Evolutionary conservation across 768 basidiomycete species (phyloP), one percentile per base, ranked within the genome.

Genomic region (Russula vinacea): DNA sequence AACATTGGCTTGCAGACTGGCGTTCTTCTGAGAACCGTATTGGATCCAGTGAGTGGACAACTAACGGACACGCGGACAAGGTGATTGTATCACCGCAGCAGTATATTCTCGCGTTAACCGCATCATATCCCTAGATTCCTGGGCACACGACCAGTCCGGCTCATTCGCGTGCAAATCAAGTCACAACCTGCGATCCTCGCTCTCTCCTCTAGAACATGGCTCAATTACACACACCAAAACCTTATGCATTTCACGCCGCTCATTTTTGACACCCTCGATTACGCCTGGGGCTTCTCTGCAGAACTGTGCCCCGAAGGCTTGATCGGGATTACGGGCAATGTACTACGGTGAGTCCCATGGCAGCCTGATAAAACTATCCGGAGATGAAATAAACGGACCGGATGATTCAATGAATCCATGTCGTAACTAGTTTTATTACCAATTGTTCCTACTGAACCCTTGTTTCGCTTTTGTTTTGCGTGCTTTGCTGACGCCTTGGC

Each of bases 1-100:
- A 99, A 98, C 75, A 99, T 99, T 71, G 97, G 97, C 61, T 78
- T 99, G 62, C 87, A 93, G 71, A 99, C 97, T 73, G 97, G 97
- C 67, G 94, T 99, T 51, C 79, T 99, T 14, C 80, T 99, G 3
- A 85, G 97, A 50, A 98, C 97, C 0, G 96, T 99, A 0, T 83
- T 99, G 35, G 97, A 99, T 75, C 92, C 94, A 11, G 84, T 93
- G 62, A 94, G 90, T 66, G 96, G 97, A 8, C 92, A 96, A 69
- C 80, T 99, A 49, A 97, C 95, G 2, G 97, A 99, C 73, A 98
- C 96, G 10, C 84, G 97, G 50, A 95, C 95, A 65, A 85, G n/a
- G 92, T 92, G 67, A 59, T 24, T 40, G 84, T 74, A 32, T 19
- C 32, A 5, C 57, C 40, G 56, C 32, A 2, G 52, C 37, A 4